These are phyloP conservation scores for Achaetomium macrosporum DNA, from an alignment of 2,329 filamentous ascomycete genomes.

Conservation along the genomic window DNA sequence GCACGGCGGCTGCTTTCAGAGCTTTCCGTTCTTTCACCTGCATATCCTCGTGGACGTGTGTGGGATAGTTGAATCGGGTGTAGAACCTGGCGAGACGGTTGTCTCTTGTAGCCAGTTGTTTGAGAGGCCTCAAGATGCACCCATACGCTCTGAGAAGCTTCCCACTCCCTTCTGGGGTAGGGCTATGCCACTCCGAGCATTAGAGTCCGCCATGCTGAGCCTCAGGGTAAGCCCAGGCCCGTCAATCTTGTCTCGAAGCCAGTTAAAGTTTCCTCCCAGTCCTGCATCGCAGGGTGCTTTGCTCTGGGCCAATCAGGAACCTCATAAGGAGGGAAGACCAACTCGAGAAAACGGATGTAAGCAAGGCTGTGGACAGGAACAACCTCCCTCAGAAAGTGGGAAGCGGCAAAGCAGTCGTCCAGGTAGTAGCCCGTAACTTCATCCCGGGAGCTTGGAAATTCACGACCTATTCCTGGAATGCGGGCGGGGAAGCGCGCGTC, in stretches of 20 bases:
- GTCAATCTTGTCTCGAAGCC: constrained; percentile 1
- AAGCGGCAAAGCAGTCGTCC: not conserved
- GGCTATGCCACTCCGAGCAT: no score
- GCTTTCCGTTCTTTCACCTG: no score
- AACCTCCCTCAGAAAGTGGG: not conserved
- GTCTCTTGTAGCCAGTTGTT: no score
- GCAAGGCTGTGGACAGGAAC: not conserved
- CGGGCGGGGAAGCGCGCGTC: not conserved
- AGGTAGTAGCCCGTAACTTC: not conserved
- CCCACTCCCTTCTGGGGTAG: no score
- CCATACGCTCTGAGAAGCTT: no score
- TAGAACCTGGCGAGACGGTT: no score
- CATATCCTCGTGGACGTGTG: no score
- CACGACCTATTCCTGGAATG: no score
- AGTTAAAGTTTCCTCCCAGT: not conserved
- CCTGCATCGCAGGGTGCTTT: not conserved
- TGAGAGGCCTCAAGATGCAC: no score
- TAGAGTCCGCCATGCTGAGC: not conserved
- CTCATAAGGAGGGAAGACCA: not conserved
- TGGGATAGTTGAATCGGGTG: no score
- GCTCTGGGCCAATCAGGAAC: not conserved
- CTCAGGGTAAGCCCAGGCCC: not conserved
- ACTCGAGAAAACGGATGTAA: not conserved
- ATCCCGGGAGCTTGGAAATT: no score
- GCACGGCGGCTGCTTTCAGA: no score